Evolutionary conservation across 352 stramenopile genomes (phyloP).

Genomic region (Stephanocyclus meneghinianus): DNA sequence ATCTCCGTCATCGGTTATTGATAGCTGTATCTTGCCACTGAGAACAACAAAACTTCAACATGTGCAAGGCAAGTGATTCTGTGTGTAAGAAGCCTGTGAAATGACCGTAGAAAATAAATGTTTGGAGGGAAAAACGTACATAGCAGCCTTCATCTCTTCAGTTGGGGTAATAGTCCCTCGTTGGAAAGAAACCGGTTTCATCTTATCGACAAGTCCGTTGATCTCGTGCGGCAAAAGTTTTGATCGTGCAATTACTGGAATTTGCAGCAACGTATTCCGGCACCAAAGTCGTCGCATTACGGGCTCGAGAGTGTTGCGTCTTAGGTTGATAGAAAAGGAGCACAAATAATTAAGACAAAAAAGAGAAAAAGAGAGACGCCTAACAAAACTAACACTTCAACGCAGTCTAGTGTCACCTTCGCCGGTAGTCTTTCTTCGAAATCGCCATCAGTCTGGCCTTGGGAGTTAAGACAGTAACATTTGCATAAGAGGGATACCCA

Average conservation of each 20-base stretch:
- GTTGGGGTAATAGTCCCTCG: constrained; percentile 31
- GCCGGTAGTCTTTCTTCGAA: constrained; percentile 52
- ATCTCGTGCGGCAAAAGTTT: constrained; percentile 51
- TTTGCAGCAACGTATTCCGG: constrained; percentile 38
- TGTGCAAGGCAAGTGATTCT: neutral
- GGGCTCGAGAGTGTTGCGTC: constrained; percentile 35
- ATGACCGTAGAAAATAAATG: neutral
- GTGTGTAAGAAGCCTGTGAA: neutral
- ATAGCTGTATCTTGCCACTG: constrained; percentile 44
- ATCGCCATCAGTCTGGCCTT: constrained; percentile 53
- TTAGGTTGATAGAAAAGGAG: neutral
- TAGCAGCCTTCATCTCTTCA: constrained; percentile 46
- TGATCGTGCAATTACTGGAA: constrained; percentile 50
- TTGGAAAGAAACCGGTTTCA: constrained; percentile 37
- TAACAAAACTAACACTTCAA: neutral
- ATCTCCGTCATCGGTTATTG: constrained; percentile 33
- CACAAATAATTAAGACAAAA: neutral
- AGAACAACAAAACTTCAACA: constrained; percentile 37
- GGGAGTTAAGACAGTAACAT: constrained; percentile 66
- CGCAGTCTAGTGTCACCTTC: constrained; percentile 19
- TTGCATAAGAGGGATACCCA: constrained; percentile 84
- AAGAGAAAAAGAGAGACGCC: neutral
- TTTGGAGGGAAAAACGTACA: constrained; percentile 1
- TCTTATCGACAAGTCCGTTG: constrained; percentile 44
- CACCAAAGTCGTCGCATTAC: constrained; percentile 48